Conservation (phyloP, 2,329 filamentous ascomycete species). For the Aspergillus aculeatus region DNA sequence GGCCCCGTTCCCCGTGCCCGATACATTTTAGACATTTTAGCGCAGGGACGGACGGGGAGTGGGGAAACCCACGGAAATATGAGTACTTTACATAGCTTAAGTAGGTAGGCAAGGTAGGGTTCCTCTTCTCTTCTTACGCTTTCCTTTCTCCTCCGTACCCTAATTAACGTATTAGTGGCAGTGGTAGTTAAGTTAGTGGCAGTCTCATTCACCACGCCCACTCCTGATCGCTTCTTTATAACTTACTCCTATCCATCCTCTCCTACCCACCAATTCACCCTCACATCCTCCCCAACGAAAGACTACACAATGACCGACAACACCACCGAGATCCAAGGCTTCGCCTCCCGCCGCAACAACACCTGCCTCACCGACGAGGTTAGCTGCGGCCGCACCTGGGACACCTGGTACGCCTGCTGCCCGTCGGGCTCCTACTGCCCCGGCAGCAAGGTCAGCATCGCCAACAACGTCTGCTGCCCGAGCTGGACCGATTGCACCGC, state of each 20-base stretch:
- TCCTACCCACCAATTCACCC: no score
- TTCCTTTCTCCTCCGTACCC: no score
- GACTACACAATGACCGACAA: neutral
- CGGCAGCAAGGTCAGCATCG: neutral
- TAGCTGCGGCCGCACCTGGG: conserved; percentile 2
- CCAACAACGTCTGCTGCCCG: conserved; percentile 6
- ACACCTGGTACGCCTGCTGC: conserved; percentile 4
- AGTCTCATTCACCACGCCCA: neutral
- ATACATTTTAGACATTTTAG: no score
- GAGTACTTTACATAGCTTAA: no score
- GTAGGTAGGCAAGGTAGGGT: no score
- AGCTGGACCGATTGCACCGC: conserved; percentile 4
- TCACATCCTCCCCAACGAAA: neutral
- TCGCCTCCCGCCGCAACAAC: conserved; percentile 2
- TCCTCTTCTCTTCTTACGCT: no score
- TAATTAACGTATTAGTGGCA: no score
- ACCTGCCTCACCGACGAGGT: conserved; percentile 4
- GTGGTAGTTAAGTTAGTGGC: no score
- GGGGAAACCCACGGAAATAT: no score
- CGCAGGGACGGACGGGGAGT: no score
- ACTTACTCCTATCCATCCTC: neutral
- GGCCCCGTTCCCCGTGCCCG: no score
- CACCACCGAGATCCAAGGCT: neutral
- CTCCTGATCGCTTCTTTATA: neutral
- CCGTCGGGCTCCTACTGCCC: conserved; percentile 1